These are phyloP conservation scores for Leccinellum rugosiceps DNA, from an alignment of 768 basidiomycete species.

Conservation along the genomic window DNA sequence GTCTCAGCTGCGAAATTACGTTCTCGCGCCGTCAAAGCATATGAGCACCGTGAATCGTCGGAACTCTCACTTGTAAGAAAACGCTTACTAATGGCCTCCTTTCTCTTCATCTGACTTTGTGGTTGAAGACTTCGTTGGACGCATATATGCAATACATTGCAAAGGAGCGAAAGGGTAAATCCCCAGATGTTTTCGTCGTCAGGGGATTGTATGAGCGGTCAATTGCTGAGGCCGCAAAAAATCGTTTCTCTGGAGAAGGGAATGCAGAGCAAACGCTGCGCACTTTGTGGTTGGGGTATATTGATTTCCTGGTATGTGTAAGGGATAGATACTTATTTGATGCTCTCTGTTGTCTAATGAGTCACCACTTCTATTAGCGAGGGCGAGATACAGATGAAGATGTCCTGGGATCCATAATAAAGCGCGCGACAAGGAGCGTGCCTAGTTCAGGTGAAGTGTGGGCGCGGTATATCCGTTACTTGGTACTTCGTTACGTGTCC, in stretches of 20 bases:
- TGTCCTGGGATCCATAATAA: conserved; percentile 41
- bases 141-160: conserved; percentile 61
- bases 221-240: conserved; percentile 65
- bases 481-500: conserved; percentile 42
- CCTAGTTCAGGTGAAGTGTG: conserved; percentile 76
- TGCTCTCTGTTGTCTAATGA: not conserved
- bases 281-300: conserved; percentile 71
- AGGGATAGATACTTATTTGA: not conserved
- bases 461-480: conserved; percentile 70
- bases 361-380: not conserved
- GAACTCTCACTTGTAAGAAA: conserved; percentile 58
- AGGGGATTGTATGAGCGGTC: conserved; percentile 68
- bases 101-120: conserved; percentile 15
- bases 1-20: conserved; percentile 75
- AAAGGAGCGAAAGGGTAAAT: conserved; percentile 57
- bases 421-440: conserved; percentile 66
- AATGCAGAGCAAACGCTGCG: conserved; percentile 58
- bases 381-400: conserved; percentile 43
- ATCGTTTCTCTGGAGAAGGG: conserved; percentile 50
- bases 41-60: conserved; percentile 58
- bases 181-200: conserved; percentile 57
- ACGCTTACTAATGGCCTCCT: not conserved
- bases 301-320: conserved; percentile 60
- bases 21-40: conserved; percentile 54
- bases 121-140: conserved; percentile 43